Evolutionary conservation across 352 stramenopile genomes (phyloP).

Genomic region (Phytophthora idaei): DNA sequence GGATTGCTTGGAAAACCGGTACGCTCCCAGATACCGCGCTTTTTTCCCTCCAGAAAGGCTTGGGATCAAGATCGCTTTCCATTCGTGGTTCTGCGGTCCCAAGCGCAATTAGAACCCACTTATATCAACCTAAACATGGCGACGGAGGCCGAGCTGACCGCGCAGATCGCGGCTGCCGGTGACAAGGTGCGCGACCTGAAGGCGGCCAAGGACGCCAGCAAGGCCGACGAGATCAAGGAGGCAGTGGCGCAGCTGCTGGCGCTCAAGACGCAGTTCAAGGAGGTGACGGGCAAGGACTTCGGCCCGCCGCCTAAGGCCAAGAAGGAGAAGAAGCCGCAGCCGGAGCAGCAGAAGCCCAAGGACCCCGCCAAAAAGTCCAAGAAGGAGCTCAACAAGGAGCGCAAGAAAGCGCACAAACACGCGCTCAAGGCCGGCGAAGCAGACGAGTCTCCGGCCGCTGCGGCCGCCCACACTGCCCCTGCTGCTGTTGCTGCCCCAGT

Average conservation of each 20-base stretch:
- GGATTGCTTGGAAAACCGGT: slow-evolving; percentile 9
- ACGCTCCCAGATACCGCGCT: slow-evolving; percentile 19
- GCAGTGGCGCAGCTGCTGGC: slow-evolving; percentile 65
- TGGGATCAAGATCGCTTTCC: slow-evolving; percentile 20
- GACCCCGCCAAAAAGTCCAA: slow-evolving; percentile 81
- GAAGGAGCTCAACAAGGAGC: slow-evolving; percentile 91
- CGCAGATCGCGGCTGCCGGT: slow-evolving; percentile 68
- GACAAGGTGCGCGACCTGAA: slow-evolving; percentile 80
- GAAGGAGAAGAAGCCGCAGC: slow-evolving; percentile 60
- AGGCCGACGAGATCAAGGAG: slow-evolving; percentile 55
- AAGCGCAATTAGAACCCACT: slow-evolving; percentile 15
- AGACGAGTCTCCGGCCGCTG: slow-evolving; percentile 17
- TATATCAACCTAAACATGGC: slow-evolving; percentile 38
- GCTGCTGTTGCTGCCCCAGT: slow-evolving; percentile 11
- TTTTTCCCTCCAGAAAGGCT: not conserved
- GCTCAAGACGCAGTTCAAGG: slow-evolving; percentile 83
- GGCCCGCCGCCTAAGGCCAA: slow-evolving; percentile 68
- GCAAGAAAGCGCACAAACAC: slow-evolving; percentile 84
- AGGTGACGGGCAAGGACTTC: slow-evolving; percentile 73
- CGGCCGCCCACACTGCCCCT: slow-evolving; percentile 13
- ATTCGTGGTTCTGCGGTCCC: slow-evolving; percentile 42
- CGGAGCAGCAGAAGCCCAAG: slow-evolving; percentile 25
- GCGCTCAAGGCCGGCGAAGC: slow-evolving; percentile 62
- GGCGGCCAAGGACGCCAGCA: slow-evolving; percentile 50
- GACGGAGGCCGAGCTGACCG: slow-evolving; percentile 61